Conservation (phyloP, 2,329 filamentous ascomycete genomes). For the Scedosporium apiospermum region DNA sequence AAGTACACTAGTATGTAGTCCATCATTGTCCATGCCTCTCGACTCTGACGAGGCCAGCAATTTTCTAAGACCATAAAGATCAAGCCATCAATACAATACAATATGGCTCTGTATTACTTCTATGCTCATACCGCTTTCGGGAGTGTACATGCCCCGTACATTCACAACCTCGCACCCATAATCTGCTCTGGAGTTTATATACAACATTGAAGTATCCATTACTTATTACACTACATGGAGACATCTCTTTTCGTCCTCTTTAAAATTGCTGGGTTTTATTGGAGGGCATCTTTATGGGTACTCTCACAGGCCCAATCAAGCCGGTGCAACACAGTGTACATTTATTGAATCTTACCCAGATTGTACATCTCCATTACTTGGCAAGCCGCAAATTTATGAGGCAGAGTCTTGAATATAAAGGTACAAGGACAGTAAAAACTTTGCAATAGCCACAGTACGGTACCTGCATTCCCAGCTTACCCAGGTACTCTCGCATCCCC, state of each 20-base stretch:
- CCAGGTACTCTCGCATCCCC: conserved; percentile 5
- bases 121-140: no score
- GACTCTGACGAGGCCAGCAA: no score
- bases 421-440: background rate
- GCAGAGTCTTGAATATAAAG: background rate
- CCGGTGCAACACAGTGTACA: conserved; percentile 3
- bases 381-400: background rate
- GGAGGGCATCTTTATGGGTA: conserved; percentile 1
- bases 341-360: no score
- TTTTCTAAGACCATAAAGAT: no score
- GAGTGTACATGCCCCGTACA: background rate
- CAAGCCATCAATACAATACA: no score
- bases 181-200: background rate
- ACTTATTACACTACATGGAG: background rate
- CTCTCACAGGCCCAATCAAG: conserved; percentile 2
- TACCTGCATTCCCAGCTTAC: conserved; percentile 5
- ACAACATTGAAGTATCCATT: background rate
- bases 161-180: background rate
- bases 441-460: background rate
- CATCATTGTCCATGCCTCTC: no score
- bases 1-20: no score
- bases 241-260: background rate
- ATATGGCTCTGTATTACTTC: no score
- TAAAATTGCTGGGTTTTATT: conserved; percentile 8
- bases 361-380: background rate